Conservation (phyloP, 2,329 filamentous ascomycete genomes). For the Colletotrichum sp. region DNA sequence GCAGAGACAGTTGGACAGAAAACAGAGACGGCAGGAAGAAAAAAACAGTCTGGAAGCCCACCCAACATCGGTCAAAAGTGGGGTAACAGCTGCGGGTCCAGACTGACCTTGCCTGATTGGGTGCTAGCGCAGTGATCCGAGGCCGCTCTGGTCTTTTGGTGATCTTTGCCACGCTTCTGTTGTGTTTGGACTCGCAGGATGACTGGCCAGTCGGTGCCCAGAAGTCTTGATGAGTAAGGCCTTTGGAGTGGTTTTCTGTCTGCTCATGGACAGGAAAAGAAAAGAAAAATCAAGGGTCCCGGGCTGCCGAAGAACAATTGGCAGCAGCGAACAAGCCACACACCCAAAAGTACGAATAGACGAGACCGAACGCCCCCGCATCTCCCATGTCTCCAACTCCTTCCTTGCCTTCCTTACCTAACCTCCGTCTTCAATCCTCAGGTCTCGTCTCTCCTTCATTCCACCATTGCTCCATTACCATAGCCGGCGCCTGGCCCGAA, state of each 20-base stretch:
- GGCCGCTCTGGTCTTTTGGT: neutral
- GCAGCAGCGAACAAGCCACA: neutral
- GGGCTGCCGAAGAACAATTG: neutral
- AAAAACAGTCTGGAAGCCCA: constrained; percentile 1
- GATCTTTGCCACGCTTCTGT: neutral
- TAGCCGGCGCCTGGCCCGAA: neutral
- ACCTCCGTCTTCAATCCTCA: neutral
- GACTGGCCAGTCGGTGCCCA: neutral
- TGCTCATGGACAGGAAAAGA: neutral
- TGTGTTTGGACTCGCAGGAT: neutral
- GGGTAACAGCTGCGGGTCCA: neutral
- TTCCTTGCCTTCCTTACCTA: neutral
- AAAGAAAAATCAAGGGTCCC: neutral
- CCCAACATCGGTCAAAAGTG: neutral
- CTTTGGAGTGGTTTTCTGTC: neutral
- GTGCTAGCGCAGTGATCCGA: neutral
- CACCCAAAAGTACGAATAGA: neutral
- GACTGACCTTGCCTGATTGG: neutral
- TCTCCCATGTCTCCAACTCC: neutral
- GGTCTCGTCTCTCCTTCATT: neutral
- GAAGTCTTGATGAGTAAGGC: neutral
- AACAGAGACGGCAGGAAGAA: neutral
- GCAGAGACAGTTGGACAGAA: neutral
- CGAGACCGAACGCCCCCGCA: neutral
- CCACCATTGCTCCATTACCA: neutral